Evolutionary conservation across 352 stramenopile genomes (phyloP).

Genomic region (Pythium folliculosum): DNA sequence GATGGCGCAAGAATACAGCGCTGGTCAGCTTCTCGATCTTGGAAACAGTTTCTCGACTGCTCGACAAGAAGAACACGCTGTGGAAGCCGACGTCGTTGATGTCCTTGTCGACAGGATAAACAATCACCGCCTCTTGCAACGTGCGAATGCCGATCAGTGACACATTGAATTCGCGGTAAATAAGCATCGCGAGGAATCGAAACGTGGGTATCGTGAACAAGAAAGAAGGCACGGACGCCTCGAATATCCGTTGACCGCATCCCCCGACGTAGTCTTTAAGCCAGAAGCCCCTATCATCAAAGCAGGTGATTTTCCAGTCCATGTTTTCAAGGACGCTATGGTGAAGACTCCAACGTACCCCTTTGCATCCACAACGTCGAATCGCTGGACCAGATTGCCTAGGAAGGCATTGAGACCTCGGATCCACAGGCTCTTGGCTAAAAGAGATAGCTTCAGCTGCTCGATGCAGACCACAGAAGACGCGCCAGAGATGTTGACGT

Average conservation of each 20-base stretch:
- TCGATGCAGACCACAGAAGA: constrained; percentile 77
- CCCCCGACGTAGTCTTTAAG: constrained; percentile 62
- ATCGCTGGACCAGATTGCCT: constrained; percentile 72
- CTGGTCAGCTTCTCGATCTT: constrained; percentile 64
- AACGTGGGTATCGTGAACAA: constrained; percentile 56
- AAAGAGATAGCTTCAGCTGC: constrained; percentile 68
- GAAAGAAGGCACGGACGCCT: constrained; percentile 55
- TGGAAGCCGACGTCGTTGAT: constrained; percentile 49
- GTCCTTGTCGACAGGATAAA: constrained; percentile 57
- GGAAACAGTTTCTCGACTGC: constrained; percentile 40
- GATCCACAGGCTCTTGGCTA: constrained; percentile 77
- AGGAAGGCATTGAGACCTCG: constrained; percentile 73
- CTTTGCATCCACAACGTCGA: constrained; percentile 39
- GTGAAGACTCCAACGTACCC: constrained; percentile 34
- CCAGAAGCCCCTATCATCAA: constrained; percentile 47
- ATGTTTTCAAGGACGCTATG: not conserved
- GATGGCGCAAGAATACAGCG: constrained; percentile 45
- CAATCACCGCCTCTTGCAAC: constrained; percentile 44
- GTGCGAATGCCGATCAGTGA: constrained; percentile 61
- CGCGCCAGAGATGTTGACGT: constrained; percentile 73
- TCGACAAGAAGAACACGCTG: constrained; percentile 66
- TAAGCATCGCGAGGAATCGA: constrained; percentile 44
- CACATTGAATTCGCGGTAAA: constrained; percentile 69
- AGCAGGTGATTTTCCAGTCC: too few species aligned
- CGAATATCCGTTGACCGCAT: constrained; percentile 59